These are phyloP conservation scores for Hypoxylon intermedium DNA, from an alignment of 495 filamentous ascomycete species.

Conservation along the genomic window DNA sequence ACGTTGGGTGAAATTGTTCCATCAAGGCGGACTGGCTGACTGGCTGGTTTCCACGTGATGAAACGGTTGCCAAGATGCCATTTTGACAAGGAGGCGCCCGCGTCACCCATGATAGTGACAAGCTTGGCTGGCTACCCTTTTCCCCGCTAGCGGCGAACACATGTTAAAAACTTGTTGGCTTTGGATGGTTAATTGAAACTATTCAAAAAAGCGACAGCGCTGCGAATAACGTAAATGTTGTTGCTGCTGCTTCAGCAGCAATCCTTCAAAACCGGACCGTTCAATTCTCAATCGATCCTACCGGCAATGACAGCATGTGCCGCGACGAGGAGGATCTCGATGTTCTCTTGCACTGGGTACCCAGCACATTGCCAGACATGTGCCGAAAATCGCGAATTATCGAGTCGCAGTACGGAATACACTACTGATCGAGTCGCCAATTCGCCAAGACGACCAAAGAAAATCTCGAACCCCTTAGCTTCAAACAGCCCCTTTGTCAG, in stretches of 20 bases:
- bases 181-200: not conserved
- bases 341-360: too few relatives aligned
- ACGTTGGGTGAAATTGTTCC: slow-evolving; percentile 9
- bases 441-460: slow-evolving; percentile 26
- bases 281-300: not conserved
- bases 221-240: too few relatives aligned
- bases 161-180: not conserved
- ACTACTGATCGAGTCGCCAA: slow-evolving; percentile 18
- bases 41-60: slow-evolving; percentile 27
- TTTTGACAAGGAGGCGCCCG: slow-evolving; percentile 14
- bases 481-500: slow-evolving; percentile 45
- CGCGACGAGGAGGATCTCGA: too few relatives aligned
- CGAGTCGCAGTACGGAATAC: too few relatives aligned
- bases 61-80: slow-evolving; percentile 33
- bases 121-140: not conserved
- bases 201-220: too few relatives aligned
- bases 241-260: too few relatives aligned
- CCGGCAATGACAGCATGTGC: too few relatives aligned
- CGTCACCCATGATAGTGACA: slow-evolving; percentile 24
- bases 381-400: slow-evolving; percentile 17
- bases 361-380: too few relatives aligned
- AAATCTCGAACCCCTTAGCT: slow-evolving; percentile 15
- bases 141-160: not conserved
- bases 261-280: not conserved
- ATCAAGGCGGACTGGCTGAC: slow-evolving; percentile 6